These are phyloP conservation scores for Neophaeococcomyces aloes DNA, from an alignment of 2,329 filamentous ascomycete species.

Conservation along the genomic window DNA sequence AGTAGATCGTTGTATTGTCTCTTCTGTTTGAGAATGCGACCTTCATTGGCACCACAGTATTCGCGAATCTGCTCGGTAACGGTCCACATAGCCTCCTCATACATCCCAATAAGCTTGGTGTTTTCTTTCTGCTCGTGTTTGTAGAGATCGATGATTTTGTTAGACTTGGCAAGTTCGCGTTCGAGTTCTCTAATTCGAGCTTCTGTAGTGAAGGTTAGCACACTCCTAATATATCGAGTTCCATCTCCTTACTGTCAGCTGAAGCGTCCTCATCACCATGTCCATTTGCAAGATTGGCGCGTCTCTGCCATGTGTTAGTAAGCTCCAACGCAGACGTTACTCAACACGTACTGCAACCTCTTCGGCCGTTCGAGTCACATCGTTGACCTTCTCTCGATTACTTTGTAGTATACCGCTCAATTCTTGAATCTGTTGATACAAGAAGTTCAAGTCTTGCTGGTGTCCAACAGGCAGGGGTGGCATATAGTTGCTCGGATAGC, in stretches of 20 bases:
- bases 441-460: conserved; percentile 42
- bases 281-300: conserved; percentile 31
- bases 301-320: conserved; percentile 26
- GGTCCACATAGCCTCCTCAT: conserved; percentile 36
- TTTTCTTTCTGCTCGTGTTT: conserved; percentile 40
- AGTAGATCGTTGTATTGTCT: conserved; percentile 41
- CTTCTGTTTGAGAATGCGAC: conserved; percentile 37
- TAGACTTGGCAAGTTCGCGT: conserved; percentile 37
- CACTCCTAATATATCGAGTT: background rate
- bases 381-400: conserved; percentile 40
- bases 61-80: conserved; percentile 43
- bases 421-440: conserved; percentile 41
- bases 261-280: background rate
- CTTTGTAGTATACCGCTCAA: conserved; percentile 39
- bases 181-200: conserved; percentile 41
- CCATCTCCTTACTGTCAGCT: conserved; percentile 1
- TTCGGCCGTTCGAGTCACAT: conserved; percentile 39
- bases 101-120: conserved; percentile 38
- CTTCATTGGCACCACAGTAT: conserved; percentile 41
- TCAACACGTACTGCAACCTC: conserved; percentile 35
- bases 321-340: background rate
- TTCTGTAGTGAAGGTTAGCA: conserved; percentile 22
- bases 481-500: conserved; percentile 16
- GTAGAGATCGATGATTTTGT: conserved; percentile 32
- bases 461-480: conserved; percentile 32